Base-by-base conservation (phyloP, 257 asterid species). In the Fraxinus quadrangulata region DNA sequence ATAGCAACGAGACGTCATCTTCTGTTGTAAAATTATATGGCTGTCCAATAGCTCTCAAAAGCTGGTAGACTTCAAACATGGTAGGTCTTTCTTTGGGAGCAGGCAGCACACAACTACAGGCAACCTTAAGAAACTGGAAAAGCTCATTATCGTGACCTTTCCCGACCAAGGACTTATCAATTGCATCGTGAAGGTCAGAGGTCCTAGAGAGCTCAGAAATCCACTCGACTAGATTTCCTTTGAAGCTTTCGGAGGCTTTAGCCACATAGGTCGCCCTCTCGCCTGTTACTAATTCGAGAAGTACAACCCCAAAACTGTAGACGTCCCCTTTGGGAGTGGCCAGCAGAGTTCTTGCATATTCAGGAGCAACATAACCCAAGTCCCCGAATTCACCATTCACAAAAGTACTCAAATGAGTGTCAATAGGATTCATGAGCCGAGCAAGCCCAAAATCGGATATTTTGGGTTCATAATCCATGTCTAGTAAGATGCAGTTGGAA, bases 291-390 rank as follows among this genome's bases (percentile, higher is more conserved):
- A 94, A 74, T 90, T 94, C 97, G 5, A 94, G 87, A 42, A 94
- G 97, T 76, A 94, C 97, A 1, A 94, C 97, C 8, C 97, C 98
- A 1, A 92, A 92, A 69, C 98, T 94, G 76, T 84, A 94, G 28
- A 94, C 97, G 36, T 94, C 98, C 7, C 98, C 98, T 83, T 94
- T 92, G 16, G 97, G 96, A 14, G 98, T 94, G 76, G 97, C 98
- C 66, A 89, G 21, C 1, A 94, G 89, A 26, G 98, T 94, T 78
- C 97, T 87, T 0, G 92, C 66, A 11, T 92, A 90, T 77, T 94
- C 98, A 0, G 96, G 98, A 0, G 97, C 97, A 66, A 94, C 97
- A 72, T 94, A 94, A 59, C 98, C 98, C 75, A 85, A 84, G 67
- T 94, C 97, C 30, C 98, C 98, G 1, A 94, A 94, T 72, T 94